Evolutionary conservation across 768 basidiomycete species (phyloP), one percentile per base, ranked within the genome.

Genomic region (Tephrocybe sp.): DNA sequence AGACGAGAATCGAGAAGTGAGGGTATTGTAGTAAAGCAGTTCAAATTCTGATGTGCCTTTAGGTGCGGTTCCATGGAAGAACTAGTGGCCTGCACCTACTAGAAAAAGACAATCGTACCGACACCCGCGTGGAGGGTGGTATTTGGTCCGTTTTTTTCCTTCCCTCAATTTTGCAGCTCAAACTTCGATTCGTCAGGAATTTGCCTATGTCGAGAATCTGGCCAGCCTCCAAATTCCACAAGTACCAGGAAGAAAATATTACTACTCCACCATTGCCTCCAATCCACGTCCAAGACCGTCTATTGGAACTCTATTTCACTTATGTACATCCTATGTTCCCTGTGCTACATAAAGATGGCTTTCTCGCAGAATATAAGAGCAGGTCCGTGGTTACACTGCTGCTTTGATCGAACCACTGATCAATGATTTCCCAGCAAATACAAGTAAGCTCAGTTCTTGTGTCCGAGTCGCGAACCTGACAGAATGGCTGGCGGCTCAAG

Each of bases 31-130:
- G 15, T 34, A 25, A 38, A n/a, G 15, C 10, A 19, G 19, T 37
- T 25, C 16, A 43, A 12, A n/a, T 47, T 25, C 55, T 52, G 18
- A 47, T 27, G 41, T 23, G n/a, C 29, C 42, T 47, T 8, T 61
- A 94, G 83, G 79, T 94, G 38, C 85, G 92, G 49, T 94, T 85
- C 61, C 93, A 94, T 50, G 88, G 91, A 12, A 77, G 82, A 66
- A 73, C 80, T 2, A 86, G 86, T 56, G 91, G 91, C 7, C 69
- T 93, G 22, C 84, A 89, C 53, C 70, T 92, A 25, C 73, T 92
- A n/a, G 80, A 79, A 15, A 73, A 78, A 46, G 83, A 76, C 47
- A 76, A 79, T 53, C 79, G 87, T 21, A 78, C 79, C 27, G 86
- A 89, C 55, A 77, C 80, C 50, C 80, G 85, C 46, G 79, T 79